Evolutionary conservation across 305 asterid species (phyloP), one percentile per base, ranked within the genome.

Genomic region (Plantago coronopus): DNA sequence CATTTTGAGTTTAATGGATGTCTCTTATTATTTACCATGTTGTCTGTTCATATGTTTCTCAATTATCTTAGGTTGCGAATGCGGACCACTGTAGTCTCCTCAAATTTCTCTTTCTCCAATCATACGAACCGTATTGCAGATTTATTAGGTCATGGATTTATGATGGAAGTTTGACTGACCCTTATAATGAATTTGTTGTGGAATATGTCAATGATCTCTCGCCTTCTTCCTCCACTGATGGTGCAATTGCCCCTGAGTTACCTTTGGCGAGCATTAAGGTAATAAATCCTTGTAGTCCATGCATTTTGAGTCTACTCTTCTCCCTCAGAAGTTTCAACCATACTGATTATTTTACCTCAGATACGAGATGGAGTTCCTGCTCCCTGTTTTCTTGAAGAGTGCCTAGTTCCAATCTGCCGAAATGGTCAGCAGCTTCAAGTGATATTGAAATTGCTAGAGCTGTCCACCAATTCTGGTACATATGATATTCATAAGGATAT

Each of bases 401-500:
- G 85, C 60, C 76, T 79, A 56, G 73, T 74, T 75, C 95, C 91
- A 53, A 88, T 94, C 57, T 82, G 93, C 63, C 83, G 97, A 85
- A 88, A 95, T 74, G 99, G 99, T 68, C 97, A 85, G 79, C 99
- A 94, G 80, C 95, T 89, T 73, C 99, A 89, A 87, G 89, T 89
- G 70, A 72, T 94, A 66, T 72, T 74, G 80, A 85, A 87, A 75
- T 76, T 94, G 84, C 83, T 89, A 29, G 96, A 94, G 76, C 71
- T 85, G 63, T 87, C 86, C 57, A 73, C 72, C 65, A 69, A 57
- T 74, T 75, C 69, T 66, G 85, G 82, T 54, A 57, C 88, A 62
- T 80, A 70, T 68, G 76, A 79, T 60, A 43, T 79, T 68, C 79
- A 66, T 18, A 84, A 76, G 69, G 87, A 83, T 62, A 73, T 94